Conservation (phyloP, 768 basidiomycete species). For the Boletus barrowsii region DNA sequence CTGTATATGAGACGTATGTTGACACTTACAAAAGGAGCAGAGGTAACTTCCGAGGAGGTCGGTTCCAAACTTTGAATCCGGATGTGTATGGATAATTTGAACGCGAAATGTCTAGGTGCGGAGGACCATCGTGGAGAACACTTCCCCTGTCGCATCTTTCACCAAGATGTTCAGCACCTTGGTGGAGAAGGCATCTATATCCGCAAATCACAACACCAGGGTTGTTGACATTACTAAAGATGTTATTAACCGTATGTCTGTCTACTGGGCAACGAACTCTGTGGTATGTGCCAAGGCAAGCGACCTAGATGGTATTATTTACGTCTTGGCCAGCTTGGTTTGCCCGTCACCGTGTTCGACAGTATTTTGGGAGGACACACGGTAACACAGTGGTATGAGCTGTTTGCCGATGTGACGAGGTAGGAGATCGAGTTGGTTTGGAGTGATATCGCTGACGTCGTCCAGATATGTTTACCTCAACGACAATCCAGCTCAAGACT, state of each 20-base stretch:
- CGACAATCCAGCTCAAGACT: slow-evolving; percentile 29
- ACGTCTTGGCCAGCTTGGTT: slow-evolving; percentile 13
- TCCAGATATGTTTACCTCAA: slow-evolving; percentile 39
- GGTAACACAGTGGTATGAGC: slow-evolving; percentile 43
- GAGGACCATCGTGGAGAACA: slow-evolving; percentile 14
- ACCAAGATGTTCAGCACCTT: slow-evolving; percentile 3
- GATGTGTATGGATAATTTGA: background rate
- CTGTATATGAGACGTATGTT: slow-evolving; percentile 18
- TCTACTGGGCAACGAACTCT: slow-evolving; percentile 57
- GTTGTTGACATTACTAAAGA: slow-evolving; percentile 63
- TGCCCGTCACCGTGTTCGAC: slow-evolving; percentile 36
- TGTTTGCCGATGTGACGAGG: slow-evolving; percentile 46
- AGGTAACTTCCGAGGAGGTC: slow-evolving; percentile 9
- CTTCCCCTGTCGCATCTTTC: slow-evolving; percentile 8
- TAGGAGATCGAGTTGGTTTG: slow-evolving; percentile 9
- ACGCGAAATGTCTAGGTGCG: slow-evolving; percentile 6
- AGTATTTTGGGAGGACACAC: slow-evolving; percentile 39
- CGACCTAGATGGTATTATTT: background rate
- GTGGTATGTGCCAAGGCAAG: slow-evolving; percentile 41
- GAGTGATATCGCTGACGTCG: background rate
- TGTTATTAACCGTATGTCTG: slow-evolving; percentile 60
- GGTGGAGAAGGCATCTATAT: slow-evolving; percentile 13
- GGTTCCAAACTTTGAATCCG: background rate
- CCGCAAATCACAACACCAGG: slow-evolving; percentile 1
- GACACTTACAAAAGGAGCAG: slow-evolving; percentile 13